A percentile compares a stretch with the other conserved stretches of the same genome.
These are phyloP conservation scores for Rhodotorula toruloides DNA, from an alignment of 768 basidiomycete genomes.

Conservation along the genomic window DNA sequence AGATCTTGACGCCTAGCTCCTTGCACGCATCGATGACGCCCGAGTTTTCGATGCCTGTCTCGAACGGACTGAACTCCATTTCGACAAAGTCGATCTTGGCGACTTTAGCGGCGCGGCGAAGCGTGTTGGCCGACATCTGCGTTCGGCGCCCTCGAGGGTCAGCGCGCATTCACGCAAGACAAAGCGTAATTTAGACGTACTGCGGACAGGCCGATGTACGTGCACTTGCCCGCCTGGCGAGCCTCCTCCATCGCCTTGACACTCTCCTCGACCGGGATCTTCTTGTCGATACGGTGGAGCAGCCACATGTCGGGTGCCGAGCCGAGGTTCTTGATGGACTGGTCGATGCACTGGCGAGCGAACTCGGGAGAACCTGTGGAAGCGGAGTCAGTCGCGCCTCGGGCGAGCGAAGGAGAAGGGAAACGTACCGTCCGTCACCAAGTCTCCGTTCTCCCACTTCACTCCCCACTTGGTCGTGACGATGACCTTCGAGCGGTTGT, in stretches of 20 bases:
- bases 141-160: too few species aligned
- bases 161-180: not conserved
- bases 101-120: slow-evolving; percentile 51
- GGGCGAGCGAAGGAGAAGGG: not conserved
- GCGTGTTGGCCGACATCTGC: slow-evolving; percentile 47
- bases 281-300: slow-evolving; percentile 23
- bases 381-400: too few species aligned
- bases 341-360: not conserved
- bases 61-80: slow-evolving; percentile 52
- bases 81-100: slow-evolving; percentile 58
- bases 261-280: slow-evolving; percentile 30
- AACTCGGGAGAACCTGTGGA: slow-evolving; percentile 13
- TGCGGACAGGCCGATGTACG: slow-evolving; percentile 60
- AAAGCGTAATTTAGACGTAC: slow-evolving; percentile 46
- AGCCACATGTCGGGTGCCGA: slow-evolving; percentile 18
- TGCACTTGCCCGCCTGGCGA: slow-evolving; percentile 57
- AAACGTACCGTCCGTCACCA: not conserved
- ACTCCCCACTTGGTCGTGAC: not conserved
- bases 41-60: slow-evolving; percentile 35
- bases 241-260: slow-evolving; percentile 51
- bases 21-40: slow-evolving; percentile 47
- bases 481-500: slow-evolving; percentile 15
- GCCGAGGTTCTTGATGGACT: slow-evolving; percentile 11
- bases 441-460: slow-evolving; percentile 10
- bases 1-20: slow-evolving; percentile 46